Evolutionary conservation across 192 early-diverging fungal species (phyloP).

Genomic region (Endogone sp.): DNA sequence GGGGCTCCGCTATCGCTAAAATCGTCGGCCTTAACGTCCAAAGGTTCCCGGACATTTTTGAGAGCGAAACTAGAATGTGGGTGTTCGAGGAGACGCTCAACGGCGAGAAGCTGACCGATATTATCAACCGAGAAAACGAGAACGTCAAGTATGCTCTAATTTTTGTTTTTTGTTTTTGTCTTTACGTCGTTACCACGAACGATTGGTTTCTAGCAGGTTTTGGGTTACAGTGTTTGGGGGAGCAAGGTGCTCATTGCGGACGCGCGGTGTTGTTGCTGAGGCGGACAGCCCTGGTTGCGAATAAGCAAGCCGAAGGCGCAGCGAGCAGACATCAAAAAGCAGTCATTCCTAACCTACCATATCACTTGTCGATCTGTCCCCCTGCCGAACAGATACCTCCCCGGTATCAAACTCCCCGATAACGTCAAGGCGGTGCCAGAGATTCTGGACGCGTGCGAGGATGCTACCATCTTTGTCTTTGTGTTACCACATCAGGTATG

Average conservation of each 20-base stretch:
- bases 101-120: constrained; percentile 82
- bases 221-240: too few species aligned
- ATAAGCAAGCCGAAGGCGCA: not conserved
- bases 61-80: constrained; percentile 86
- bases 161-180: constrained; percentile 2
- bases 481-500: constrained; percentile 87
- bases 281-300: too few species aligned
- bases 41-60: constrained; percentile 59
- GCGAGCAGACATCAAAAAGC: not conserved
- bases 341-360: not conserved
- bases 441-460: constrained; percentile 69
- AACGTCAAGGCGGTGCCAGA: constrained; percentile 88
- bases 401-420: constrained; percentile 76
- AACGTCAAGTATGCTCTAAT: constrained; percentile 60
- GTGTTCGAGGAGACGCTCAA: constrained; percentile 90
- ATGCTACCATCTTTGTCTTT: constrained; percentile 89
- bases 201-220: too few species aligned
- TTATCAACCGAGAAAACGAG: constrained; percentile 93
- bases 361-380: not conserved
- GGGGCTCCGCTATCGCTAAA: constrained; percentile 92
- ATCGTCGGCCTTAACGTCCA: constrained; percentile 85
- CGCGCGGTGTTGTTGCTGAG: not conserved
- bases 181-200: constrained; percentile 6
- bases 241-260: too few species aligned
- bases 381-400: constrained; percentile 56